phyloP scores from a whole-genome alignment of 176 grass and related monocot species.

The Eremochloa ophiuroides region DNA sequence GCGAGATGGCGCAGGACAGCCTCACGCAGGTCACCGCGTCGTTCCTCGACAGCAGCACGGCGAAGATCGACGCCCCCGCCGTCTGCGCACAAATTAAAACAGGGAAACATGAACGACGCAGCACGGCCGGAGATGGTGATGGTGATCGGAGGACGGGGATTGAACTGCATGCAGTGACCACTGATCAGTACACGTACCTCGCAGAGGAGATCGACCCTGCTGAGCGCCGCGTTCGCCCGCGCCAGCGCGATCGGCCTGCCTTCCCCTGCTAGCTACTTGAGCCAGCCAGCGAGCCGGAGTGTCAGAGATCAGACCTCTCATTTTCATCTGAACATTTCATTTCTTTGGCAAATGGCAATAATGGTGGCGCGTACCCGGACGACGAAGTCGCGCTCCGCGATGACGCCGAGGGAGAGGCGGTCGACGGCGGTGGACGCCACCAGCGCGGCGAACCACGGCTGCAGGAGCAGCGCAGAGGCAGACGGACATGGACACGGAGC shows the following conservation, averaged over 20 bases:
- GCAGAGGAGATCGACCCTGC: conserved; percentile 55
- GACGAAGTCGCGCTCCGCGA: conserved; percentile 52
- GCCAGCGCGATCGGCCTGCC: conserved; percentile 47
- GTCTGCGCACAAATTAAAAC: conserved; percentile 10
- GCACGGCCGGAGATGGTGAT: too few species aligned
- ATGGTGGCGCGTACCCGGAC: not conserved
- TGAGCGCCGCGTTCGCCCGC: conserved; percentile 52
- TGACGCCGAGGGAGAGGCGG: conserved; percentile 46
- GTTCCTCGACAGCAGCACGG: conserved; percentile 43
- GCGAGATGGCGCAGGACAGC: conserved; percentile 40
- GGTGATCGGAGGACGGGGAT: too few species aligned
- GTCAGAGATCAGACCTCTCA: too few species aligned
- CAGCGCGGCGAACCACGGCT: conserved; percentile 56
- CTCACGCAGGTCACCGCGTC: conserved; percentile 48
- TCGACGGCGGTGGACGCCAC: conserved; percentile 46
- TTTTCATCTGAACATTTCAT: not conserved
- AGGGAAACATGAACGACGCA: not conserved
- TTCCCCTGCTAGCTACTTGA: conserved; percentile 53
- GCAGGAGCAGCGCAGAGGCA: conserved; percentile 25
- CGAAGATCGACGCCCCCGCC: conserved; percentile 51
- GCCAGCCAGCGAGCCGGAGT: too few species aligned
- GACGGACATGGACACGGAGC: too few species aligned
- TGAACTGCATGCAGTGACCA: too few species aligned
- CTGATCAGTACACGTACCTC: conserved; percentile 28
- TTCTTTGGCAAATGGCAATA: not conserved